Conservation (phyloP, 495 filamentous ascomycete genomes). For the Penicillium desertorum region DNA sequence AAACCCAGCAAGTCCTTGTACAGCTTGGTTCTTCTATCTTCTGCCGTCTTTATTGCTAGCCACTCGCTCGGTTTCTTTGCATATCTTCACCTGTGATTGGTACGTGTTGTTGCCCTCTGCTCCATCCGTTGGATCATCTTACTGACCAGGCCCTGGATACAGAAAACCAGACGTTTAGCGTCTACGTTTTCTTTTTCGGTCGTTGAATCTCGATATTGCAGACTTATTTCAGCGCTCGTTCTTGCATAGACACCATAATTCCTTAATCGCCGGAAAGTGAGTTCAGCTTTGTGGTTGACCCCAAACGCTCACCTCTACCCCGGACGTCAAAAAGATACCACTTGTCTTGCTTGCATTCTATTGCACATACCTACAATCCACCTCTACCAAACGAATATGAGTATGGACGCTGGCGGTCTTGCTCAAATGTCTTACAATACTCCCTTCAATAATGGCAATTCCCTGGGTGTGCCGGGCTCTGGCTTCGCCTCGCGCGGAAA, state of each 20-base stretch:
- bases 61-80: slow-evolving; percentile 19
- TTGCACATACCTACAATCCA: slow-evolving; percentile 41
- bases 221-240: slow-evolving; percentile 17
- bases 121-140: not conserved
- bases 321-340: slow-evolving; percentile 21
- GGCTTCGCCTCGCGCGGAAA: slow-evolving; percentile 82
- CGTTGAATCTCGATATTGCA: slow-evolving; percentile 17
- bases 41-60: slow-evolving; percentile 17
- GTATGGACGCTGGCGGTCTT: slow-evolving; percentile 98
- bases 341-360: slow-evolving; percentile 21
- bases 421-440: slow-evolving; percentile 97
- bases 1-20: slow-evolving; percentile 20
- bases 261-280: slow-evolving; percentile 35
- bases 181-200: slow-evolving; percentile 15
- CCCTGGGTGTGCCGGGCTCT: slow-evolving; percentile 69
- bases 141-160: slow-evolving; percentile 16
- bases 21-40: slow-evolving; percentile 28
- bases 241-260: slow-evolving; percentile 37
- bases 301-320: slow-evolving; percentile 26
- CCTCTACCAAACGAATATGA: slow-evolving; percentile 50
- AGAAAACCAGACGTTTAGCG: slow-evolving; percentile 23
- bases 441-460: slow-evolving; percentile 60
- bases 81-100: slow-evolving; percentile 26
- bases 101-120: slow-evolving; percentile 14
- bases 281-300: slow-evolving; percentile 36